Conservation (phyloP, 176 grass and related monocot species). For the Avena eriantha region DNA sequence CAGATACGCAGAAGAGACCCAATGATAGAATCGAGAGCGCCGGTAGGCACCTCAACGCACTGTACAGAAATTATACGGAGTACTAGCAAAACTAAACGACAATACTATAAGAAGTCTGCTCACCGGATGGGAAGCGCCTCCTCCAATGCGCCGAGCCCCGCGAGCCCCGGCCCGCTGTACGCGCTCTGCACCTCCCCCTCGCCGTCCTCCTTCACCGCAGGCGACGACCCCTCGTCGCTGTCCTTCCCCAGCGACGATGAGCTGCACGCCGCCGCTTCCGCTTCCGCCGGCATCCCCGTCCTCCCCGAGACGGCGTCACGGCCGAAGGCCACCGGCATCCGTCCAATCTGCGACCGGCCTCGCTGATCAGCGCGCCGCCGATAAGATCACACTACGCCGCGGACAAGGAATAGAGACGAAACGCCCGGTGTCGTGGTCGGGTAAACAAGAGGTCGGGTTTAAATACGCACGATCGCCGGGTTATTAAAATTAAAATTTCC, state of each 20-base stretch:
- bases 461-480: neutral
- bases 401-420: neutral
- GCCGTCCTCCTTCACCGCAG: slow-evolving; percentile 21
- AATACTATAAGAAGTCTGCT: neutral
- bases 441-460: neutral
- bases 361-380: neutral
- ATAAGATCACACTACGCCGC: neutral
- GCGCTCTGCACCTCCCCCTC: slow-evolving; percentile 61
- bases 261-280: slow-evolving; percentile 16
- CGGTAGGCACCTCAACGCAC: too few species aligned
- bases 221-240: slow-evolving; percentile 39
- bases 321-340: slow-evolving; percentile 27
- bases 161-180: slow-evolving; percentile 42
- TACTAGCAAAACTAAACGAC: neutral
- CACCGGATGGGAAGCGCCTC: slow-evolving; percentile 66
- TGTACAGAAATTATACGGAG: neutral
- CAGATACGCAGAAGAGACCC: neutral
- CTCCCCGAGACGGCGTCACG: too few species aligned
- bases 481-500: too few species aligned
- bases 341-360: neutral
- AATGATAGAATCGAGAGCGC: neutral
- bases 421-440: neutral
- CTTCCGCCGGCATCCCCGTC: neutral
- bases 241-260: slow-evolving; percentile 61
- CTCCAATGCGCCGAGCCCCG: slow-evolving; percentile 51